Base-by-base conservation (phyloP, 148 eudicot genomes). In the Pouteria glomerata region DNA sequence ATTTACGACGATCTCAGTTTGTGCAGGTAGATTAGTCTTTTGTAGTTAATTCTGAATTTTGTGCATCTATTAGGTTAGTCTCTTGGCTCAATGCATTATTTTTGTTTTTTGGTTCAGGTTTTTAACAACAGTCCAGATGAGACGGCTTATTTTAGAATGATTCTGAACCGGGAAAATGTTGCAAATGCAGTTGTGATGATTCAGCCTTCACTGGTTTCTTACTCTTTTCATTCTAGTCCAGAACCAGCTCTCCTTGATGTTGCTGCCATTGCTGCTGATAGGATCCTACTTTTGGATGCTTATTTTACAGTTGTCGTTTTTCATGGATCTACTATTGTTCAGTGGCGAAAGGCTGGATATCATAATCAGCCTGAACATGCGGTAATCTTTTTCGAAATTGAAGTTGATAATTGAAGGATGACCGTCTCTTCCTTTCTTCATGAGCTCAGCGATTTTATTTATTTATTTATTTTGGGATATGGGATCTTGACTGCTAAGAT, bases 81-180 rank as follows among this genome's bases (percentile, higher is more conserved):
- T 58, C 44, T 48, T 73, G 30, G 52, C 63, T 70, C 62, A 58
- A 60, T 39, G 42, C 15, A 16, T 35, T 55, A 30, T n/a, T 57
- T 61, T 39, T 66, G 26, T 73, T 66, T 23, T 65, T 57, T 64
- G 56, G 39, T 69, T 76, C 78, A 95, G 98, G 98, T 95, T 79
- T 94, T 94, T 70, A 91, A 91, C 85, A 91, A 91, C 79, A 95
- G 98, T 71, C 98, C 98, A 39, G 98, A 95, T 80, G 98, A 95
- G 83, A 95, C 98, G 15, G 98, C 98, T 70, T 89, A 85, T 82
- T 95, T 91, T 70, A 85, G 98, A 73, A 95, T 95, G 97, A 88
- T 89, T 72, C 83, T 95, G 73, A 88, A 91, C 73, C 84, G 98
- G 66, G 98, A 95, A 83, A 95, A 88, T 80, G 97, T 95, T 73